These are phyloP conservation scores for Fusarium compactum DNA, from an alignment of 2,329 filamentous ascomycete species.

Conservation along the genomic window DNA sequence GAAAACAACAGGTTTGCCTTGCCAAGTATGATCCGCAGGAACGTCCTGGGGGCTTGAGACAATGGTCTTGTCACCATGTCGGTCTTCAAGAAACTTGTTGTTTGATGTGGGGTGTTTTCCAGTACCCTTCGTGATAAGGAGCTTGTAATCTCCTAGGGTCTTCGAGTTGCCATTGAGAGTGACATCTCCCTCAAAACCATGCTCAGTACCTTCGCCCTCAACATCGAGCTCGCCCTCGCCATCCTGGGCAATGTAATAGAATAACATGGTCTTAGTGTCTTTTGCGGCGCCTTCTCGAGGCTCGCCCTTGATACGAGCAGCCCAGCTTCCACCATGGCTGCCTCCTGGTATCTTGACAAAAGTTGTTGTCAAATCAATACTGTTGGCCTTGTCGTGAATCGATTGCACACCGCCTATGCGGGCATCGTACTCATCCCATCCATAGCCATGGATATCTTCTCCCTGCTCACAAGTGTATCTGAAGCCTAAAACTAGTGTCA, in stretches of 20 bases:
- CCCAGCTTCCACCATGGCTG: constrained; percentile 90
- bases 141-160: constrained; percentile 81
- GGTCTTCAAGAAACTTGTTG: constrained; percentile 75
- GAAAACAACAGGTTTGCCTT: constrained; percentile 76
- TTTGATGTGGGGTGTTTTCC: constrained; percentile 70
- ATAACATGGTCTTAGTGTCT: constrained; percentile 78
- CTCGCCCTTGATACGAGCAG: constrained; percentile 84
- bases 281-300: constrained; percentile 76
- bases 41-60: constrained; percentile 75
- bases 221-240: constrained; percentile 75
- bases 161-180: constrained; percentile 76
- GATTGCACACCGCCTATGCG: constrained; percentile 88
- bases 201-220: constrained; percentile 62
- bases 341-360: constrained; percentile 95
- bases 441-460: constrained; percentile 93
- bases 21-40: constrained; percentile 81
- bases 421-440: constrained; percentile 97
- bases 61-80: constrained; percentile 80
- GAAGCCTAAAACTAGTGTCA: constrained; percentile 68
- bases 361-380: constrained; percentile 89
- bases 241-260: constrained; percentile 87
- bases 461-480: constrained; percentile 97
- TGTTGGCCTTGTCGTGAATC: constrained; percentile 90
- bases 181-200: constrained; percentile 70
- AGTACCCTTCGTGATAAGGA: constrained; percentile 80